phyloP scores from a whole-genome alignment of 1,139 yeast genomes.

The Saccharomyces hybrid region DNA sequence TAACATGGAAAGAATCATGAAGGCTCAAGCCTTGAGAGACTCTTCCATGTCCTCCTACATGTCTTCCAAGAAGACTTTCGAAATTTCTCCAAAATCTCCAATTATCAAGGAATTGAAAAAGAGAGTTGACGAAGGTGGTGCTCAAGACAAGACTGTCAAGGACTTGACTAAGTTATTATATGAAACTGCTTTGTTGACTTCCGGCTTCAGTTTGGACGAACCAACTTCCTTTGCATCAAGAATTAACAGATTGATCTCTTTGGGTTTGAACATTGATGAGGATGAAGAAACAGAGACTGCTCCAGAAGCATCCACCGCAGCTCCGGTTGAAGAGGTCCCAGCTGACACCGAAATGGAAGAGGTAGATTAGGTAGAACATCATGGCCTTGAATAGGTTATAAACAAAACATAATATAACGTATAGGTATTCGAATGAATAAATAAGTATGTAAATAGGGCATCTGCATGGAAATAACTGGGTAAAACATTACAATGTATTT shows the following conservation, averaged over 20 bases:
- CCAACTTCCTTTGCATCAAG: slow-evolving; percentile 96
- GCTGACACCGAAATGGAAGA: slow-evolving; percentile 98
- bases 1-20: slow-evolving; percentile 99
- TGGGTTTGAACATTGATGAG: slow-evolving; percentile 97
- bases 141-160: slow-evolving; percentile 97
- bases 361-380: slow-evolving; percentile 60
- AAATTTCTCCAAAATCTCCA: slow-evolving; percentile 94
- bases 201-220: slow-evolving; percentile 98
- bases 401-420: not conserved
- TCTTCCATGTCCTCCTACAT: slow-evolving; percentile 98
- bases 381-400: not conserved
- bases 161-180: slow-evolving; percentile 92
- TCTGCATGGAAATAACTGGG: not conserved
- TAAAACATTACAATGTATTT: not conserved
- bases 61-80: slow-evolving; percentile 99
- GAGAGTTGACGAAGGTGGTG: slow-evolving; percentile 95
- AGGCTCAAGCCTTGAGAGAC: slow-evolving; percentile 99
- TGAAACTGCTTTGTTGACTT: slow-evolving; percentile 96
- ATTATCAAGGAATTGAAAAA: slow-evolving; percentile 92
- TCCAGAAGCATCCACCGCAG: slow-evolving; percentile 42
- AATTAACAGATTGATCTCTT: slow-evolving; percentile 95
- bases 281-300: slow-evolving; percentile 49
- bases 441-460: not conserved
- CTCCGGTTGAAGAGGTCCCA: slow-evolving; percentile 54
- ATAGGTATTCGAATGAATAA: not conserved